These are phyloP conservation scores for Cicer judaicum DNA, from an alignment of 306 rosid genomes.

Conservation along the genomic window DNA sequence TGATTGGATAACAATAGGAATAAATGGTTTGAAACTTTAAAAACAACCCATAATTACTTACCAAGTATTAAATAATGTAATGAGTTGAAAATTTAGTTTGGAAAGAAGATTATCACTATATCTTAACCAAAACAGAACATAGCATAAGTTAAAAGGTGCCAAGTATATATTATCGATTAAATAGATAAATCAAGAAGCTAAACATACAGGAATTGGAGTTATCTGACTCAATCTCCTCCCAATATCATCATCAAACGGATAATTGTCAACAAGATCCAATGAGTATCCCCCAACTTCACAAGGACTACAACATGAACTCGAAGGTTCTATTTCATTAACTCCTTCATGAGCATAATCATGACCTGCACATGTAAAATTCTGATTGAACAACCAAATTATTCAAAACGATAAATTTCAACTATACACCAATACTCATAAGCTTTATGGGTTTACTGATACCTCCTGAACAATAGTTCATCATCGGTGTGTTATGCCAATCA, in stretches of 20 bases:
- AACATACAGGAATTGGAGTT: slow-evolving; percentile 75
- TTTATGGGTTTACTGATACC: slow-evolving; percentile 48
- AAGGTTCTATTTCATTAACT: slow-evolving; percentile 50
- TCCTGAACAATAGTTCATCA: slow-evolving; percentile 57
- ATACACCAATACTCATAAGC: slow-evolving; percentile 22
- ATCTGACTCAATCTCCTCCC: slow-evolving; percentile 69
- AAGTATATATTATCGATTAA: background rate
- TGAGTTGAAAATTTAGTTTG: slow-evolving; percentile 16
- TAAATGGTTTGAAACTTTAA: slow-evolving; percentile 13
- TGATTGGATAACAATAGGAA: slow-evolving; percentile 12
- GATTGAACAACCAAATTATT: slow-evolving; percentile 32
- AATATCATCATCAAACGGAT: slow-evolving; percentile 63
- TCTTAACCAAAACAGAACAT: slow-evolving; percentile 33
- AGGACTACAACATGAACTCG: slow-evolving; percentile 70
- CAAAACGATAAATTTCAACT: slow-evolving; percentile 15
- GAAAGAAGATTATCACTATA: slow-evolving; percentile 21
- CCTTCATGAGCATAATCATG: slow-evolving; percentile 48
- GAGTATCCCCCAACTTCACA: slow-evolving; percentile 51
- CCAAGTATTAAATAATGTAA: slow-evolving; percentile 26
- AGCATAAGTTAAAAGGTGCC: slow-evolving; percentile 23
- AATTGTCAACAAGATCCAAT: slow-evolving; percentile 50
- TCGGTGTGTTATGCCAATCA: slow-evolving; percentile 62
- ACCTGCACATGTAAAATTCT: slow-evolving; percentile 49
- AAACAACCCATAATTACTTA: slow-evolving; percentile 10
- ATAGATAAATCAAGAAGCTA: slow-evolving; percentile 25